Evolutionary conservation across 2,329 filamentous ascomycete genomes (phyloP), one percentile per base, ranked within the genome.

Genomic region (Helotiales sp.): DNA sequence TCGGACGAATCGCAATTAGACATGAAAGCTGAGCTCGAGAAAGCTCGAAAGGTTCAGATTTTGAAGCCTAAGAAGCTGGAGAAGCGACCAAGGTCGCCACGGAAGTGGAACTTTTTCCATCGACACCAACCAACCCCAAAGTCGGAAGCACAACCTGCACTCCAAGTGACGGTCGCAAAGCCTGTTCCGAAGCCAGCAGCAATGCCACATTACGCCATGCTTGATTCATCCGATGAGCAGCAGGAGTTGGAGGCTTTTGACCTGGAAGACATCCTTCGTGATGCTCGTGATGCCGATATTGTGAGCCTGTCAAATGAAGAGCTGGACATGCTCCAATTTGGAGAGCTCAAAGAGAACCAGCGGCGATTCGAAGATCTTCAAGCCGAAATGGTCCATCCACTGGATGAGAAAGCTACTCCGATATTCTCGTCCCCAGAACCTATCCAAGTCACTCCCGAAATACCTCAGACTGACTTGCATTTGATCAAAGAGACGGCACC

Each of bases 31-130:
- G 80, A 81, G 11, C 70, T 76, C 5, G 80, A 81, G n/a, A 68
- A 69, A 57, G 71, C 70, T 43, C 71, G 73, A 37, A 69, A 72
- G 28, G 49, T 40, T 10, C 64, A 69, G 47, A 28, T 62, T 17
- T 66, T 68, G 13, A 75, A 75, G 0, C 79, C 85, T 0, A 88
- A 84, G 76, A 89, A 89, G 75, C 76, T 87, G 24, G 81, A 82
- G 24, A 89, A 88, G 75, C 81, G 82, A 62, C 75, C 83, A 1
- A 84, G 85, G 28, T 86, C 87, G 22, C 75, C 76, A 6, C 82
- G 85, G 7, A 88, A 85, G 71, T 90, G 88, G 88, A 89, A 89
- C 69, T 75, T 89, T 13, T 90, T 90, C 71, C 83, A 87, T 58
- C 82, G 86, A 55, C 85, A 85, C 0, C 84, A 86, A 32, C 82